These are phyloP conservation scores for Chamaenerion angustifolium DNA, from an alignment of 345 rosid species.

Conservation along the genomic window DNA sequence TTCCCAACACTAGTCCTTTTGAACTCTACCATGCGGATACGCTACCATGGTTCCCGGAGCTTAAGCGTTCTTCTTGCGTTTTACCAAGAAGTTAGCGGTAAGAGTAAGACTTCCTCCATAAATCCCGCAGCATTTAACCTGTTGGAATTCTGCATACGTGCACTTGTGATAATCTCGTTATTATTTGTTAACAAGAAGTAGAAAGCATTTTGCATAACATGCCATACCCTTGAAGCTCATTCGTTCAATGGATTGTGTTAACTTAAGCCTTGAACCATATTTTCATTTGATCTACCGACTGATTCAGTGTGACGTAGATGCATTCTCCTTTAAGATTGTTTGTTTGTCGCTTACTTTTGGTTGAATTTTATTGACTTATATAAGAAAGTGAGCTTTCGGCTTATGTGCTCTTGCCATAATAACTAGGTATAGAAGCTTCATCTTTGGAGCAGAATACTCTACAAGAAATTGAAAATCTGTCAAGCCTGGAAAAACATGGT, in stretches of 20 bases:
- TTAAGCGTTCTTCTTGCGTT: constrained; percentile 62
- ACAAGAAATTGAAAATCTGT: constrained; percentile 20
- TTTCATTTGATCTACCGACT: too few relatives aligned
- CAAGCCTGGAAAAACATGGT: constrained; percentile 36
- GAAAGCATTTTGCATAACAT: not conserved
- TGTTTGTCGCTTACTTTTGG: too few relatives aligned
- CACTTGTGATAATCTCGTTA: not conserved
- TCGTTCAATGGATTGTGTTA: too few relatives aligned
- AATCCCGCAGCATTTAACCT: not conserved
- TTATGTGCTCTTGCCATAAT: constrained; percentile 10
- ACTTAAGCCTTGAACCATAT: too few relatives aligned
- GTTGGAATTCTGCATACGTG: not conserved
- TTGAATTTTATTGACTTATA: not conserved
- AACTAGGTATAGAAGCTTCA: constrained; percentile 33
- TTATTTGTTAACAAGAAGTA: not conserved
- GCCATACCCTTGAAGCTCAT: too few relatives aligned
- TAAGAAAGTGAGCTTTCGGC: not conserved
- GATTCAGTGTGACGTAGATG: too few relatives aligned
- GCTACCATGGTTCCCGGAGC: constrained; percentile 54
- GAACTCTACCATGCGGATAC: constrained; percentile 61
- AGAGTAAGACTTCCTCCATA: constrained; percentile 31
- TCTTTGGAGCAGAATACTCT: constrained; percentile 24
- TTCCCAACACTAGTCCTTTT: constrained; percentile 74
- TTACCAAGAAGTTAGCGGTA: constrained; percentile 65
- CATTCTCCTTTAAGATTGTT: too few relatives aligned